phyloP scores from a whole-genome alignment of 768 basidiomycete species.

The Glaciozyma martinii region DNA sequence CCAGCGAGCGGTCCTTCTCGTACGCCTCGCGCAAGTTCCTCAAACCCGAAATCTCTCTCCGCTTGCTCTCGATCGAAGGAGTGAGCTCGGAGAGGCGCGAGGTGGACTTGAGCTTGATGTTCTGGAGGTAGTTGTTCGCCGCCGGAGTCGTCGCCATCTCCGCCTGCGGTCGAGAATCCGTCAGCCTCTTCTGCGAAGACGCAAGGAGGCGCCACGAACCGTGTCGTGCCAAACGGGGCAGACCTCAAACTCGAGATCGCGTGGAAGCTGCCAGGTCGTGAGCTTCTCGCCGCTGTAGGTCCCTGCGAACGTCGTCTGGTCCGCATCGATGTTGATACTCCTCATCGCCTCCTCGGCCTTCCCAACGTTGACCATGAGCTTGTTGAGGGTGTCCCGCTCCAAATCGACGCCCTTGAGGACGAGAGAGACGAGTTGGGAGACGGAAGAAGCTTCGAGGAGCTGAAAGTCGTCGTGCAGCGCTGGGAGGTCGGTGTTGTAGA shows the following conservation, averaged over 20 bases:
- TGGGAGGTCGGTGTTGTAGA: slow-evolving; percentile 23
- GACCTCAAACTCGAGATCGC: slow-evolving; percentile 24
- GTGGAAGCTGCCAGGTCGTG: slow-evolving; percentile 18
- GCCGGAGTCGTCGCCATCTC: slow-evolving; percentile 12
- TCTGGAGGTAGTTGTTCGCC: slow-evolving; percentile 15
- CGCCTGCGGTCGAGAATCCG: slow-evolving; percentile 2
- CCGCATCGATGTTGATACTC: slow-evolving; percentile 7
- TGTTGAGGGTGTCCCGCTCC: slow-evolving; percentile 3
- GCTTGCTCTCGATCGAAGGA: slow-evolving; percentile 21
- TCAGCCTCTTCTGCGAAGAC: neutral
- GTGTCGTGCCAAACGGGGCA: slow-evolving; percentile 27
- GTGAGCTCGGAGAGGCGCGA: neutral
- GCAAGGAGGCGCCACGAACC: neutral
- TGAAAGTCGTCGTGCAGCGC: slow-evolving; percentile 24
- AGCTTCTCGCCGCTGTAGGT: neutral
- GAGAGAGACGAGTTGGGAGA: slow-evolving; percentile 8
- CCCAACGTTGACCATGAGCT: neutral
- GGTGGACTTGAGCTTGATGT: slow-evolving; percentile 15
- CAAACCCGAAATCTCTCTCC: slow-evolving; percentile 6
- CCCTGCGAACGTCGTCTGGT: slow-evolving; percentile 20
- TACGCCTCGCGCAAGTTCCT: slow-evolving; percentile 16
- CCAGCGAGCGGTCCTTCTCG: slow-evolving; percentile 5
- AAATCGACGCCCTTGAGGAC: slow-evolving; percentile 5
- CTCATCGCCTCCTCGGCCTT: neutral
- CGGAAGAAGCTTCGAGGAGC: slow-evolving; percentile 10